These are phyloP conservation scores for Dujonia santamariae DNA, from an alignment of 1,139 yeast species.

Conservation along the genomic window DNA sequence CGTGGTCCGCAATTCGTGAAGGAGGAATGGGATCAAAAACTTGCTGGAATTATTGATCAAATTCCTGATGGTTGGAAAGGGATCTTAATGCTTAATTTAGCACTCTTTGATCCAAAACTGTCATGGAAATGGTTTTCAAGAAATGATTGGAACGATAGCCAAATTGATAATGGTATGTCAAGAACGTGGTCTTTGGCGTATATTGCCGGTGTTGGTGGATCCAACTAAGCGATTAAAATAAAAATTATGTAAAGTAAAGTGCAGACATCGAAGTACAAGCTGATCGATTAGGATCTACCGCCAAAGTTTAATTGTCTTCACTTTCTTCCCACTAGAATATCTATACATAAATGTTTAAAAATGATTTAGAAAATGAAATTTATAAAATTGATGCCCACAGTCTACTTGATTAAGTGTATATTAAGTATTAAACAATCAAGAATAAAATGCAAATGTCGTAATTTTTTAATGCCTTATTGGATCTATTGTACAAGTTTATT, in stretches of 20 bases:
- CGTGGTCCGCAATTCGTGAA: constrained; percentile 32
- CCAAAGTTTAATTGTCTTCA: too few relatives aligned
- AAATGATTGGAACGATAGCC: constrained; percentile 34
- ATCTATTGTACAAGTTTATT: too few relatives aligned
- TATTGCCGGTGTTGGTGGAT: constrained; percentile 37
- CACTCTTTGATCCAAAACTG: constrained; percentile 32
- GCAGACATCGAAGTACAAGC: too few relatives aligned
- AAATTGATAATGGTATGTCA: constrained; percentile 45
- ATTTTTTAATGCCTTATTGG: too few relatives aligned
- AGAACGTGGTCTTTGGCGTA: constrained; percentile 45
- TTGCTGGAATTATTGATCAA: constrained; percentile 27
- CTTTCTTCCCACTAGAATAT: too few relatives aligned
- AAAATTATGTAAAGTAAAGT: not conserved
- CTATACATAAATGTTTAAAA: too few relatives aligned
- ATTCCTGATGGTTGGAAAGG: constrained; percentile 49
- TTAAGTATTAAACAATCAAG: too few relatives aligned
- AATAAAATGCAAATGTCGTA: too few relatives aligned
- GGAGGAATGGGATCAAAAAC: constrained; percentile 43
- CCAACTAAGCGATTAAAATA: constrained; percentile 1
- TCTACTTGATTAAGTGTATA: too few relatives aligned
- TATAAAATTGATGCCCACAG: too few relatives aligned
- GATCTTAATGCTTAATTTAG: constrained; percentile 37
- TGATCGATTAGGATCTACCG: too few relatives aligned
- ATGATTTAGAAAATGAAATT: too few relatives aligned
- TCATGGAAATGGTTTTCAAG: constrained; percentile 41